These are phyloP conservation scores for Blastosporella zonata DNA, from an alignment of 1,284 basidiomycete species.

Conservation along the genomic window DNA sequence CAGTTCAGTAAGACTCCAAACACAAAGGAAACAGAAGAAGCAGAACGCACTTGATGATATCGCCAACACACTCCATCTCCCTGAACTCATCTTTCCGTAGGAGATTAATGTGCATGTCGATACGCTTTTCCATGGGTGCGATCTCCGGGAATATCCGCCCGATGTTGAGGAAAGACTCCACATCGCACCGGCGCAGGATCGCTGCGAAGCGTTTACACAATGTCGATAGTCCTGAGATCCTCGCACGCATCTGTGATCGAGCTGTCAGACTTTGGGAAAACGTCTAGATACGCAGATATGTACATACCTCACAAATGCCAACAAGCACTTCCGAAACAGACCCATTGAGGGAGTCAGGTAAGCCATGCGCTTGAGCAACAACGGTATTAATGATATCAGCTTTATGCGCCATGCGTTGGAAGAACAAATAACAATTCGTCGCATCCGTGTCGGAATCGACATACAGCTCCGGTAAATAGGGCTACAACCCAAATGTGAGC, in stretches of 20 bases:
- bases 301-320: slow-evolving; percentile 82
- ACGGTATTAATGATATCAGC: slow-evolving; percentile 80
- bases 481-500: slow-evolving; percentile 38
- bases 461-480: slow-evolving; percentile 83
- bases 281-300: neutral
- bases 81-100: slow-evolving; percentile 86
- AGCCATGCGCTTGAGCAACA: slow-evolving; percentile 76
- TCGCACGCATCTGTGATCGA: slow-evolving; percentile 66
- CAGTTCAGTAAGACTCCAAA: neutral
- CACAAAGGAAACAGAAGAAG: neutral
- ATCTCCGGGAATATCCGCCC: slow-evolving; percentile 86
- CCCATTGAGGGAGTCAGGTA: slow-evolving; percentile 81
- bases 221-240: slow-evolving; percentile 74
- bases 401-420: slow-evolving; percentile 83
- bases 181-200: slow-evolving; percentile 74
- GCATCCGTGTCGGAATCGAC: slow-evolving; percentile 85
- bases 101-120: slow-evolving; percentile 88
- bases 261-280: neutral
- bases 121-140: slow-evolving; percentile 82
- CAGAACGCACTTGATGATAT: slow-evolving; percentile 73
- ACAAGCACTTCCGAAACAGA: slow-evolving; percentile 80
- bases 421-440: slow-evolving; percentile 86
- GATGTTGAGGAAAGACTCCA: slow-evolving; percentile 79
- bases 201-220: slow-evolving; percentile 87
- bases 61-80: slow-evolving; percentile 88